Conservation (phyloP, 106 monocot species). For the Dioscorea alata region DNA sequence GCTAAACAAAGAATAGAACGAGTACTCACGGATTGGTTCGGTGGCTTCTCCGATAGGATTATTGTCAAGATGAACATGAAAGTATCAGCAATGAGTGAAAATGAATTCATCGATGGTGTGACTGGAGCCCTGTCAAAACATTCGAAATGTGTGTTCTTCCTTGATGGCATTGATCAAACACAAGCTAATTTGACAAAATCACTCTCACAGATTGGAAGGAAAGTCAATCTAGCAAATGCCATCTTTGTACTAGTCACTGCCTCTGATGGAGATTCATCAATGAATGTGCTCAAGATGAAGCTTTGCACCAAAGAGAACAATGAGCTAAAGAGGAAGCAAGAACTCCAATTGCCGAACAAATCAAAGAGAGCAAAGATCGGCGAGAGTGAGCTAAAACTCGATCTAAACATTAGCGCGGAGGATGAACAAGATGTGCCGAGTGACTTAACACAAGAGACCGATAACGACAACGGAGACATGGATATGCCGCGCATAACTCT, state of each 20-base stretch:
- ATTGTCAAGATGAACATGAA: constrained; percentile 20
- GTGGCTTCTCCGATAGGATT: constrained; percentile 29
- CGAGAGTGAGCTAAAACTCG: constrained; percentile 7
- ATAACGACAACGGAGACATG: constrained; percentile 2
- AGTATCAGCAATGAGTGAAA: constrained; percentile 9
- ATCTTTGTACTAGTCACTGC: constrained; percentile 43
- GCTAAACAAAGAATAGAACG: constrained; percentile 52
- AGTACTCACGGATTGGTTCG: constrained; percentile 35
- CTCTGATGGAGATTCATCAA: neutral
- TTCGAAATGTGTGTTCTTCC: constrained; percentile 31
- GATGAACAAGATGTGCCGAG: constrained; percentile 35
- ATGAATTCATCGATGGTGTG: constrained; percentile 10
- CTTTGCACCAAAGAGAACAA: constrained; percentile 18
- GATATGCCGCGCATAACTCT: constrained; percentile 27
- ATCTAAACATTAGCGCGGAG: constrained; percentile 50
- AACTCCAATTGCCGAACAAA: neutral
- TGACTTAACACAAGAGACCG: constrained; percentile 50
- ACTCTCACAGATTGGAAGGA: constrained; percentile 16
- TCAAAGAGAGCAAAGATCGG: constrained; percentile 18
- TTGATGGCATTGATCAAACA: constrained; percentile 43
- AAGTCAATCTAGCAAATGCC: constrained; percentile 12
- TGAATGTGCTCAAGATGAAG: constrained; percentile 37
- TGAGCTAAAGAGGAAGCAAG: constrained; percentile 41
- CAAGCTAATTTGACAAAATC: constrained; percentile 10
- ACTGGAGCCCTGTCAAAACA: constrained; percentile 23